phyloP scores from a whole-genome alignment of 2,329 filamentous ascomycete species.

The Colletotrichum sp. region DNA sequence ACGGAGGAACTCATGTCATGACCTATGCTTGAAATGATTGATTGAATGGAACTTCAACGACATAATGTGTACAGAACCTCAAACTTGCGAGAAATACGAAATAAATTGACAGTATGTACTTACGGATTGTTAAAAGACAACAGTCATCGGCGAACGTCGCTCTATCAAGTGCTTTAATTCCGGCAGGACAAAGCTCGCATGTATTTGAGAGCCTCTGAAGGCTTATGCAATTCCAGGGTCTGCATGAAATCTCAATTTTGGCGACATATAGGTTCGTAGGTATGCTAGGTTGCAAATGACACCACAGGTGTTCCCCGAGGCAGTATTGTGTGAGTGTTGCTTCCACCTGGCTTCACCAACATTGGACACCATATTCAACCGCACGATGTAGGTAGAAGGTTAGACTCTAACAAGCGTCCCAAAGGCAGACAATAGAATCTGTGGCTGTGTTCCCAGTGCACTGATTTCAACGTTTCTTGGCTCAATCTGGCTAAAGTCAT shows the following conservation, averaged over 20 bases:
- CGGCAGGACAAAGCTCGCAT: neutral
- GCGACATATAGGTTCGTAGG: neutral
- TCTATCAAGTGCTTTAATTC: neutral
- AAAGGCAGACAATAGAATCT: neutral
- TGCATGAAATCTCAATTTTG: neutral
- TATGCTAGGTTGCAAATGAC: neutral
- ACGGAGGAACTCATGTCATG: slow-evolving; percentile 1
- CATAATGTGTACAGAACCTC: neutral
- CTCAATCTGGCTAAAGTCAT: neutral
- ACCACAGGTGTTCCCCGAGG: neutral
- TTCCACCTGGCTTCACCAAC: neutral
- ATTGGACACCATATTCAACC: neutral
- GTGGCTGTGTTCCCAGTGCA: neutral
- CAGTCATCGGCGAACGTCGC: neutral
- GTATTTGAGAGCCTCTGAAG: neutral
- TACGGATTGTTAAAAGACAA: neutral
- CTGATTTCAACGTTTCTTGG: neutral
- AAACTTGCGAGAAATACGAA: neutral
- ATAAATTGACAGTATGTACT: neutral
- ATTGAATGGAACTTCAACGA: neutral
- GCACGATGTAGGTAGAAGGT: neutral
- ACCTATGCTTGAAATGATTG: neutral
- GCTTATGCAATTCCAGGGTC: neutral
- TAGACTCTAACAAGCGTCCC: neutral
- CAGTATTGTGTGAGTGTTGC: neutral